Evolutionary conservation across 129 eudicot genomes (phyloP).

Genomic region (Logfia minima): DNA sequence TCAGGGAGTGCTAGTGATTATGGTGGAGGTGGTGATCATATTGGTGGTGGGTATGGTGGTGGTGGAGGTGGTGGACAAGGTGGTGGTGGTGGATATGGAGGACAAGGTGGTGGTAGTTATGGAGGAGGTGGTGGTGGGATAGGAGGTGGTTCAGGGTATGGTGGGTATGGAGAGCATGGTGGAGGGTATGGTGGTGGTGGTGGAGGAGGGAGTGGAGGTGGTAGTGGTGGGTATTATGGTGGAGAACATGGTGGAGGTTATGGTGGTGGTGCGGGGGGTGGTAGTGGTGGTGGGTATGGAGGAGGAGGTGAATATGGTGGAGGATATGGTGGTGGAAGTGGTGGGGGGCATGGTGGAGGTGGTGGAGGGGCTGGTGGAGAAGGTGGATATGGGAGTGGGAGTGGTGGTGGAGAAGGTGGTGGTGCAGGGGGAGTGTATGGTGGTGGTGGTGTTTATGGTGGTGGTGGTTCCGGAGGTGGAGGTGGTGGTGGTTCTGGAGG

Average conservation of each 20-base stretch:
- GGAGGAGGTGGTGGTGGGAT: slow-evolving; percentile 44
- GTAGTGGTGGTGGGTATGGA: slow-evolving; percentile 41
- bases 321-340: slow-evolving; percentile 37
- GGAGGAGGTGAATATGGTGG: slow-evolving; percentile 44
- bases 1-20: slow-evolving; percentile 40
- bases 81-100: slow-evolving; percentile 39
- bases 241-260: slow-evolving; percentile 51
- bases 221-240: slow-evolving; percentile 43
- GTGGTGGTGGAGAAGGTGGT: slow-evolving; percentile 37
- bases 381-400: slow-evolving; percentile 41
- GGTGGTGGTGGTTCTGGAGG: slow-evolving; percentile 29
- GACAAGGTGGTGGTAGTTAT: slow-evolving; percentile 36
- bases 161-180: slow-evolving; percentile 47
- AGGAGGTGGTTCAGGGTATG: slow-evolving; percentile 47
- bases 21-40: slow-evolving; percentile 35
- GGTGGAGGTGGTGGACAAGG: slow-evolving; percentile 34
- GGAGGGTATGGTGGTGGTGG: slow-evolving; percentile 56
- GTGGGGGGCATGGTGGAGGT: slow-evolving; percentile 35
- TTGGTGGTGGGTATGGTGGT: slow-evolving; percentile 38
- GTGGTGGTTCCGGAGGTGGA: slow-evolving; percentile 13
- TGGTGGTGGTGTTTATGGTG: slow-evolving; percentile 38
- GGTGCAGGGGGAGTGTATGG: slow-evolving; percentile 24
- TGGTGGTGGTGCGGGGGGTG: slow-evolving; percentile 39
- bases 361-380: slow-evolving; percentile 48
- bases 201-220: slow-evolving; percentile 42